A percentile compares a stretch with the other conserved stretches of the same genome.
phyloP scores from a whole-genome alignment of 495 filamentous ascomycete species.

The Acidiella bohemica region DNA sequence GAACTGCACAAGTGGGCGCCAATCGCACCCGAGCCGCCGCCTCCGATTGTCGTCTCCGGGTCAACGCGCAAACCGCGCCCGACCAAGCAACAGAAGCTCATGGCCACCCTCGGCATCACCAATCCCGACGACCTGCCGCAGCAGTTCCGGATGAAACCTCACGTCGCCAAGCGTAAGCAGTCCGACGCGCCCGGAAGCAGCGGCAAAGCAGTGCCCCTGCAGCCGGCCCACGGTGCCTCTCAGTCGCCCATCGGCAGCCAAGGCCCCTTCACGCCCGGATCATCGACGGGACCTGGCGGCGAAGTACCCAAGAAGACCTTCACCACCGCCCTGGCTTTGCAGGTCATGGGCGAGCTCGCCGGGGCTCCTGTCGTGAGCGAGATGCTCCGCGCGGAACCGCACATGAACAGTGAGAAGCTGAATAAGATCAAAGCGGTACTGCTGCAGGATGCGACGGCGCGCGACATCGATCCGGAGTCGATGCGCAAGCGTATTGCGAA shows the following conservation, averaged over 20 bases:
- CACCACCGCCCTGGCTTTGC: constrained; percentile 14
- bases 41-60: constrained; percentile 67
- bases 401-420: constrained; percentile 22
- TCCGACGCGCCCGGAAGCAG: constrained; percentile 11
- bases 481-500: constrained; percentile 13
- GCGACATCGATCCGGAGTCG: constrained; percentile 8
- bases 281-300: constrained; percentile 1
- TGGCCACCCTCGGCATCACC: constrained; percentile 71
- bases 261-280: constrained; percentile 4
- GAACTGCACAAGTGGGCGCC: constrained; percentile 94
- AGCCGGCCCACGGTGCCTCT: constrained; percentile 11
- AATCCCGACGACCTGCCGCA: constrained; percentile 81
- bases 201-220: constrained; percentile 4
- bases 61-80: constrained; percentile 95
- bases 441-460: constrained; percentile 5
- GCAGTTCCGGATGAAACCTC: constrained; percentile 28
- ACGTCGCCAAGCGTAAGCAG: constrained; percentile 13
- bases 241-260: constrained; percentile 6
- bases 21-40: constrained; percentile 74
- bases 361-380: constrained; percentile 16
- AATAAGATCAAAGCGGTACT: constrained; percentile 14
- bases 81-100: constrained; percentile 93
- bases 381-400: constrained; percentile 14
- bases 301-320: constrained; percentile 7
- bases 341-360: constrained; percentile 15